These are phyloP conservation scores for Eucalyptus tenuipes DNA, from an alignment of 345 rosid species.

Conservation along the genomic window DNA sequence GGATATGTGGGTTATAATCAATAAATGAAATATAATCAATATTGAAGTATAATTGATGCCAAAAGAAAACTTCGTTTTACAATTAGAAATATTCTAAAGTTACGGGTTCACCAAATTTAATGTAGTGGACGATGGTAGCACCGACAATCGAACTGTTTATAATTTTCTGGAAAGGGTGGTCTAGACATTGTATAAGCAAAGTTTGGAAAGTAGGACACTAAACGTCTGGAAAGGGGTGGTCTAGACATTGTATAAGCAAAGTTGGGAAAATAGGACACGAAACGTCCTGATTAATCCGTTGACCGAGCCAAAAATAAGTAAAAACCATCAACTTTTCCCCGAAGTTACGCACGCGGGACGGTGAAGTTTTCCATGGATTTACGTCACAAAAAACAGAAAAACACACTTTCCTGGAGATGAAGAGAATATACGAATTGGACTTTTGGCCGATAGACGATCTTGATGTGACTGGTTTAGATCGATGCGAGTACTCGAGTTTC, in stretches of 20 bases:
- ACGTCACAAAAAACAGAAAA: background rate
- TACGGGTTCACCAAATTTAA: background rate
- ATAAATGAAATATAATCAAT: too few species aligned
- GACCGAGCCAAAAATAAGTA: background rate
- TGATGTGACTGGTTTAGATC: background rate
- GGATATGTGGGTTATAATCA: too few species aligned
- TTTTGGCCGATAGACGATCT: background rate
- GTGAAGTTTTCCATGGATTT: background rate
- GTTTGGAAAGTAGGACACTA: background rate
- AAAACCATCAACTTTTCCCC: background rate
- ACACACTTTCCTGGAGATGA: background rate
- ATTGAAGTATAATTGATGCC: too few species aligned
- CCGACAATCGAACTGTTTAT: background rate
- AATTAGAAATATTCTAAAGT: too few species aligned
- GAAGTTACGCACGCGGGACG: background rate
- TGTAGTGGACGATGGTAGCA: background rate
- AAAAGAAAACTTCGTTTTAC: too few species aligned
- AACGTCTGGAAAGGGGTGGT: background rate
- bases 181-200: background rate
- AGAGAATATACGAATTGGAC: background rate
- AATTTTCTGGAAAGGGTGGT: background rate
- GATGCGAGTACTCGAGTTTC: background rate
- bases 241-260: background rate
- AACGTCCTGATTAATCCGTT: background rate
- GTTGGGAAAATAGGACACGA: background rate